Evolutionary conservation across 2,329 filamentous ascomycete genomes (phyloP), one percentile per base, ranked within the genome.

Genomic region (Cytospora schulzeri): DNA sequence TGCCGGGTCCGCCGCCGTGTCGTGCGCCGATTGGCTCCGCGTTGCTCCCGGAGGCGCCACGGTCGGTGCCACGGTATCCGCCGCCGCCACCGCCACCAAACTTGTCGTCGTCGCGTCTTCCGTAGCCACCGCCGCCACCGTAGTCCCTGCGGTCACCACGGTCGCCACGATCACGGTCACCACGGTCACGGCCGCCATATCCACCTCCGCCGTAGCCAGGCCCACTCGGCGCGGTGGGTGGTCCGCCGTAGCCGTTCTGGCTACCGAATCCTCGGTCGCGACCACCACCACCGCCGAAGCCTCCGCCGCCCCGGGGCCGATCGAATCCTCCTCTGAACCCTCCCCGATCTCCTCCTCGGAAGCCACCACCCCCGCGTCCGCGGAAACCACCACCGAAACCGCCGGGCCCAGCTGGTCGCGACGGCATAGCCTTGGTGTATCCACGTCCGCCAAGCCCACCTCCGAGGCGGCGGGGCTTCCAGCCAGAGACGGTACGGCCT

Each of bases 361-460:
- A 79, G 52, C 80, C 80, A 51, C 81, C 82, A 48, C 66, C 58
- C n/a, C 64, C 60, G 6, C 65, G 57, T 61, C 81, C 80, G 29
- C 82, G 78, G 66, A 83, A 83, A 65, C 86, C 86, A 64, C 85
- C 82, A 35, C 85, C 86, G 62, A 83, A 80, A 17, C 80, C 82
- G 54, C 85, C 85, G 24, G 84, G 83, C n/a, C 84, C 90, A 68
- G 84, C 60, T 82, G 92, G 92, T 60, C 92, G 87, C 41, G 90
- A 83, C 58, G 90, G 85, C 69, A 88, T 83, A 19, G 89, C 87
- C 77, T 94, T 96, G 64, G 94, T 98, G 78, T 98, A 98, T 69
- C 92, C 91, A 72, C 95, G 89, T 54, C 94, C 94, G 68, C 95
- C 95, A 3, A 97, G 86, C 55, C 95, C 95, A 69, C 95, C 95